These are phyloP conservation scores for Mortierella sp. DNA, from an alignment of 371 early-diverging fungal genomes.

Conservation along the genomic window DNA sequence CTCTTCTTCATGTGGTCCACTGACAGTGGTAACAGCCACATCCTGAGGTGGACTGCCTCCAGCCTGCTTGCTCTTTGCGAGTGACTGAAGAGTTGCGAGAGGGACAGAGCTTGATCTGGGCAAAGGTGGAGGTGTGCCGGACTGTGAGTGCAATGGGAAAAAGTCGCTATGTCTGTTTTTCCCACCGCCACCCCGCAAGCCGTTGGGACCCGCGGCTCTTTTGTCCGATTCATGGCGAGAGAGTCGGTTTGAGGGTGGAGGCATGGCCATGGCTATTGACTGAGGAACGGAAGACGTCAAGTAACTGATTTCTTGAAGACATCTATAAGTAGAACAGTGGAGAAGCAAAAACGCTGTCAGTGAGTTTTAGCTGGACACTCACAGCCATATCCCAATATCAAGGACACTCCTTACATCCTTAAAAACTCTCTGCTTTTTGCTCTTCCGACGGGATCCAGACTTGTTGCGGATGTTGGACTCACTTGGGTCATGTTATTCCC, in stretches of 20 bases:
- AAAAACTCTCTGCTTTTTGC: constrained; percentile 80
- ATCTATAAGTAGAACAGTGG: constrained; percentile 53
- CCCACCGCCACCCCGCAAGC: constrained; percentile 18
- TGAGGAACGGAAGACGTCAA: constrained; percentile 57
- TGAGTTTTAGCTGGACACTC: neutral
- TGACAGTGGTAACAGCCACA: neutral
- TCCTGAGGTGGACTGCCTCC: constrained; percentile 21
- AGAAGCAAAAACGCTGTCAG: neutral
- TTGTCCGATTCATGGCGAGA: constrained; percentile 33
- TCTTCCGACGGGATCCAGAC: constrained; percentile 39
- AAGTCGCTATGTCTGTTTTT: constrained; percentile 47
- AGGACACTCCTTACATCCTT: constrained; percentile 70
- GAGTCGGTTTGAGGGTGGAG: constrained; percentile 29
- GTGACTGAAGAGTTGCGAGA: constrained; percentile 15
- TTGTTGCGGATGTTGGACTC: constrained; percentile 39
- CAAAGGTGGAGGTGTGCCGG: constrained; percentile 17
- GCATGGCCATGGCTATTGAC: constrained; percentile 30
- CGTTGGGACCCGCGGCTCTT: constrained; percentile 26
- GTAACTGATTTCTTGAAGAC: constrained; percentile 75
- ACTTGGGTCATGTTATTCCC: constrained; percentile 42
- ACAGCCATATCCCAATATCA: neutral
- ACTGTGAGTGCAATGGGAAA: constrained; percentile 25
- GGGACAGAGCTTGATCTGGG: constrained; percentile 49
- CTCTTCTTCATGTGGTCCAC: constrained; percentile 1
- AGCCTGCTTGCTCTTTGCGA: constrained; percentile 19